Evolutionary conservation across 176 grass and related monocot species (phyloP).

Genomic region (Triticum dicoccoides): DNA sequence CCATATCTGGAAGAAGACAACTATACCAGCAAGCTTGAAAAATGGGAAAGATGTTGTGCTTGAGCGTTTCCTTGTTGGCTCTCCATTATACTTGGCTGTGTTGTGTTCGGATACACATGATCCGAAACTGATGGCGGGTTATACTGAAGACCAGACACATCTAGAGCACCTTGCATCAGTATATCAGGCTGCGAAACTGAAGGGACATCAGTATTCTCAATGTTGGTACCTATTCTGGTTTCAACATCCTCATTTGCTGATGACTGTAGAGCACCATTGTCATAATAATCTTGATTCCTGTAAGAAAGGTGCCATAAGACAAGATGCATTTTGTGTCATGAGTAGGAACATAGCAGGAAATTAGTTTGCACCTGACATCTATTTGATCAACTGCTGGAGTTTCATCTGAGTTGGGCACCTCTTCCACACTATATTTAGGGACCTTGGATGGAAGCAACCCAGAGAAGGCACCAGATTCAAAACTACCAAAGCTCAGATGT

Average conservation of each 20-base stretch:
- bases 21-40: slow-evolving; percentile 83
- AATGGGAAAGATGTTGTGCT: slow-evolving; percentile 61
- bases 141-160: slow-evolving; percentile 72
- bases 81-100: slow-evolving; percentile 55
- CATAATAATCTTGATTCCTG: slow-evolving; percentile 84
- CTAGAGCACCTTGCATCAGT: slow-evolving; percentile 55
- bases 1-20: slow-evolving; percentile 18
- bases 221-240: slow-evolving; percentile 38
- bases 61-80: slow-evolving; percentile 66
- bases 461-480: slow-evolving; percentile 94
- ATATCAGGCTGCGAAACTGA: slow-evolving; percentile 73
- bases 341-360: neutral
- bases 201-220: slow-evolving; percentile 61
- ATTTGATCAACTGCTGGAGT: slow-evolving; percentile 48
- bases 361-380: slow-evolving; percentile 50
- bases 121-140: slow-evolving; percentile 62
- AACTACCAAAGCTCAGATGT: slow-evolving; percentile 96
- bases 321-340: neutral
- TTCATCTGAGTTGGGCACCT: slow-evolving; percentile 48
- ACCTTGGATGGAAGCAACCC: slow-evolving; percentile 72
- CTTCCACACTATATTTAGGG: slow-evolving; percentile 41
- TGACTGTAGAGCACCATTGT: slow-evolving; percentile 44
- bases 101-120: slow-evolving; percentile 61
- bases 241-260: slow-evolving; percentile 46
- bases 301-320: slow-evolving; percentile 29